phyloP scores from a whole-genome alignment of 208 protist genomes.

The Acanthamoeba castellanii region DNA sequence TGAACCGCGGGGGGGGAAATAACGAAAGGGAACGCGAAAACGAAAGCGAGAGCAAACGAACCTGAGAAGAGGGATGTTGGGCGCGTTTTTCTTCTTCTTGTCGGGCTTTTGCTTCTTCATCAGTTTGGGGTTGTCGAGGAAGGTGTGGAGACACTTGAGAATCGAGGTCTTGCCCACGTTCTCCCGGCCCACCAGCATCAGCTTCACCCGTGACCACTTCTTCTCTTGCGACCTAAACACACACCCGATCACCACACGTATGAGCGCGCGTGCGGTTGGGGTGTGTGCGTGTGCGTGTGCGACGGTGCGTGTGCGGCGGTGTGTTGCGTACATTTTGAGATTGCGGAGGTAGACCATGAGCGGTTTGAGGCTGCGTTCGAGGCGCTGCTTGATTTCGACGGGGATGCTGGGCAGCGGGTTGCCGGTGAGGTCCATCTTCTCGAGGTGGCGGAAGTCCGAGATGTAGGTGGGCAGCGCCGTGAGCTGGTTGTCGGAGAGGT shows the following conservation, averaged over 20 bases:
- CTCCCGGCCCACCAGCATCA: conserved; percentile 64
- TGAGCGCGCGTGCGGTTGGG: not conserved
- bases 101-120: not conserved
- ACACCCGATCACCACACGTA: not conserved
- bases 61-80: conserved; percentile 1
- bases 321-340: conserved; percentile 56
- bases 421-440: conserved; percentile 37
- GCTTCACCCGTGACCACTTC: conserved; percentile 63
- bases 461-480: conserved; percentile 54
- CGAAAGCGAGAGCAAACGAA: not conserved
- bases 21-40: no score
- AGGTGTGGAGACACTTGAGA: conserved; percentile 34
- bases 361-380: conserved; percentile 56
- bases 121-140: conserved; percentile 13
- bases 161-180: conserved; percentile 73
- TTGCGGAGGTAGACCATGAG: conserved; percentile 67
- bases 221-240: conserved; percentile 59
- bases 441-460: conserved; percentile 20
- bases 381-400: conserved; percentile 63
- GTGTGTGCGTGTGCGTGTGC: no score
- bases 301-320: no score
- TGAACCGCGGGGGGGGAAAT: no score
- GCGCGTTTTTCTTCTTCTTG: conserved; percentile 11
- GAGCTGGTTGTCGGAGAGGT: conserved; percentile 57
- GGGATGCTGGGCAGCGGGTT: conserved; percentile 60